Base-by-base conservation (phyloP, 2,329 filamentous ascomycete genomes). In the Calonectria hawksworthii region DNA sequence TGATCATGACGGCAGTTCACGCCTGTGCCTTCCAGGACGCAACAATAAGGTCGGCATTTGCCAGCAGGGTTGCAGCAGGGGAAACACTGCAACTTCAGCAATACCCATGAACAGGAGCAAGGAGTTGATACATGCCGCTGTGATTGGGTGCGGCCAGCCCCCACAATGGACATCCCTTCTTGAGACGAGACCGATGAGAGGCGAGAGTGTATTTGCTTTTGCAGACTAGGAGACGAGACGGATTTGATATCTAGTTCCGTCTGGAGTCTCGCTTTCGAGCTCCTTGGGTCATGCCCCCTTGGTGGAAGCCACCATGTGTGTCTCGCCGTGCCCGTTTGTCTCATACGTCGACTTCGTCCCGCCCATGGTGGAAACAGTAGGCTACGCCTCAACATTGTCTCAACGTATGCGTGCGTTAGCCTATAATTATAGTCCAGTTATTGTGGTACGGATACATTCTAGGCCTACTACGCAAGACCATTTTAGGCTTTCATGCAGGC, bases 1-100 rank as follows among this genome's bases (percentile, higher is more conserved):
- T 41, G 23, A 68, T 68, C 51, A 56, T 44, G 50, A 68, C 65
- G 50, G 66, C 51, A 68, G 34, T 68, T 68, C 66, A 36, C 18
- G 21, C 26, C 66, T 52, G 36, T 44, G 18, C 34, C 34, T 61
- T 28, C 21, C 34, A 61, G 56, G 56, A 7, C 23, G 34, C 28
- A 61, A 61, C 56, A 61, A 41, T 38, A 10, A 28, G 7, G 56
- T 44, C 66, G 66, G 66, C 26, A 68, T 30, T 34, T 68, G 34
- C 28, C 8, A 44, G 18, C 51, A 28, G 50, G 51, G 66, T 41
- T 26, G 66, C 51, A 41, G 32, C 44, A 41, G 14, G 44, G 47
- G 51, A 28, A 56, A 23, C n/a, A 16, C 36, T 34, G 34, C 36
- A 38, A 18, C 50, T 32, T 32, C 11, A 30, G 13, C 7, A 14